Evolutionary conservation across 352 stramenopile species (phyloP).

Genomic region (Plasmopara viticola): DNA sequence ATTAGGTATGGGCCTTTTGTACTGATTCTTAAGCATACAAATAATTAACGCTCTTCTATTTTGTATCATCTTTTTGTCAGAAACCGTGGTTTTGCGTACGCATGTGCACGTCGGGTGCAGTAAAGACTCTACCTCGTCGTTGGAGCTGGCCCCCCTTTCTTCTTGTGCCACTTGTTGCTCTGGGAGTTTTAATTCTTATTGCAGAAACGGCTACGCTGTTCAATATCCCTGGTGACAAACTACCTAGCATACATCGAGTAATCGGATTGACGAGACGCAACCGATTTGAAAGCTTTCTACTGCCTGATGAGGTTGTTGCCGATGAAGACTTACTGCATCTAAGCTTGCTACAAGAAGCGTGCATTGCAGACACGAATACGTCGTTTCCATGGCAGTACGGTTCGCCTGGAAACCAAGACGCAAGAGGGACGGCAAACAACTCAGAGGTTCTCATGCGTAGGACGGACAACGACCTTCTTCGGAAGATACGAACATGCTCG

Average conservation of each 20-base stretch:
- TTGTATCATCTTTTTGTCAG: too few relatives aligned
- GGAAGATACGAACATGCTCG: conserved; percentile 35
- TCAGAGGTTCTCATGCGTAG: conserved; percentile 18
- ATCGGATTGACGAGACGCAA: conserved; percentile 13
- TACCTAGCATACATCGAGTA: conserved; percentile 9
- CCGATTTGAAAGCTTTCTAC: conserved; percentile 10
- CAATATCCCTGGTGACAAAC: conserved; percentile 4
- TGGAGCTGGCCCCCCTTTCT: conserved; percentile 13
- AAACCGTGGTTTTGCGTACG: too few relatives aligned
- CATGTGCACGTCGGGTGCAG: background rate
- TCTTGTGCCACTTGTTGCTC: conserved; percentile 13
- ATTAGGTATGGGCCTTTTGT: too few relatives aligned
- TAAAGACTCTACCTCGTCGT: conserved; percentile 1
- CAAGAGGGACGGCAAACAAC: conserved; percentile 19
- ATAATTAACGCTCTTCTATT: too few relatives aligned
- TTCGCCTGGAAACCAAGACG: conserved; percentile 21
- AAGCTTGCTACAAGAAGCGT: conserved; percentile 30
- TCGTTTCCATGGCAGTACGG: conserved; percentile 33
- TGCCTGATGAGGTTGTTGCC: conserved; percentile 12
- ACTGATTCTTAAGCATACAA: too few relatives aligned
- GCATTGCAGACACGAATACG: conserved; percentile 14
- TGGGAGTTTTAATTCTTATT: conserved; percentile 15
- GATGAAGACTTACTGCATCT: conserved; percentile 27
- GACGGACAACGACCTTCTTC: conserved; percentile 23
- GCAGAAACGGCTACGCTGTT: conserved; percentile 19